Evolutionary conservation across 2,329 filamentous ascomycete species (phyloP), one percentile per base, ranked within the genome.

Genomic region (Lasiodiplodia gonubiensis): DNA sequence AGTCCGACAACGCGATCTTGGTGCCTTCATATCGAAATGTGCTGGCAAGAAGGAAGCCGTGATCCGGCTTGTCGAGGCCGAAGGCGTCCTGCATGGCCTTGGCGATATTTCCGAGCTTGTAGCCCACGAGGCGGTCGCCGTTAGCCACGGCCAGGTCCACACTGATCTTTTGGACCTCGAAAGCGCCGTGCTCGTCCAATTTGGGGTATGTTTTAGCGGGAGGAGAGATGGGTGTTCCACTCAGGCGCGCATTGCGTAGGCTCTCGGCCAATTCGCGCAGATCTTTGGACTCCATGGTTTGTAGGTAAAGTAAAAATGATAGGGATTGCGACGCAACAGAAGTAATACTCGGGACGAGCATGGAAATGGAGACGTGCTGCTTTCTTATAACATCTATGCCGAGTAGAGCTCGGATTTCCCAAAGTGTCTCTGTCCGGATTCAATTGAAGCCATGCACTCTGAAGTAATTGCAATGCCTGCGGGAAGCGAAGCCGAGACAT

Each of bases 101-200:
- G 23, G 49, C 49, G 23, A 52, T 52, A 12, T 52, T 52, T 14
- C 49, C 49, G 23, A 52, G 49, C 49, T 52, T 52, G 49, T 52
- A 52, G 49, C 49, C 49, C 12, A 52, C 49, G 5, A 52, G 21
- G 23, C 49, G 21, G 23, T 52, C 49, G 49, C 49, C 49, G 11
- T 4, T 12, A 4, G 21, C 49, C 7, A 52, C 23, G 25, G 11
- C 49, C 23, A 30, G 11, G 23, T 52, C 23, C 2, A 52, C 23
- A 11, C 49, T 52, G 12, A 52, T 27, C 30, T 52, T 52, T 52
- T 52, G 49, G 21, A 52, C 23, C 23, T 27, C 49, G 49, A 52
- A 52, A 23, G 49, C 49, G 1, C 49, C 49, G 0, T 52, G 11
- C 11, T 14, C 23, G 49, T 52, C 49, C 14, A 52, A 23, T 25